phyloP scores from a whole-genome alignment of 768 basidiomycete genomes.

The Boletellus emodensis region DNA sequence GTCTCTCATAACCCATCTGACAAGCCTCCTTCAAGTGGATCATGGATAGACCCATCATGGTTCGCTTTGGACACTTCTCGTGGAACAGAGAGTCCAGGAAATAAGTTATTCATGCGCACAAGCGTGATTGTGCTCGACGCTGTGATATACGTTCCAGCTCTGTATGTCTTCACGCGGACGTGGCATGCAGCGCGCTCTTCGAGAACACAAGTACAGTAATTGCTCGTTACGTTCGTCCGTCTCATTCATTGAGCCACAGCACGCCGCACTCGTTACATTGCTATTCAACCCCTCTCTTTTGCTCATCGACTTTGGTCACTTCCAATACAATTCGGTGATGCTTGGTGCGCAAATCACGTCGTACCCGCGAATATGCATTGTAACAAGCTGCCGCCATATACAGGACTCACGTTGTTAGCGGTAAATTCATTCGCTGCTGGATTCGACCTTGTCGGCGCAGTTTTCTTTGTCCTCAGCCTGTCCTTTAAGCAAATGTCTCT shows the following conservation, averaged over 20 bases:
- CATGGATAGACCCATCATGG: constrained; percentile 55
- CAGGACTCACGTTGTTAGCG: constrained; percentile 67
- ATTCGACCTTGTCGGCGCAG: constrained; percentile 69
- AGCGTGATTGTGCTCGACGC: constrained; percentile 69
- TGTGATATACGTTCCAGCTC: constrained; percentile 70
- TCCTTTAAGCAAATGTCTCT: constrained; percentile 96
- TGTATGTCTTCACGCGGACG: constrained; percentile 58
- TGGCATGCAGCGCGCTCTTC: constrained; percentile 71
- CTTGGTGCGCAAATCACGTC: constrained; percentile 50
- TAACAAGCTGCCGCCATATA: background rate
- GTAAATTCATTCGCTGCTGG: constrained; percentile 66
- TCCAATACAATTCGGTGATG: constrained; percentile 95
- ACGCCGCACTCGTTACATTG: constrained; percentile 64
- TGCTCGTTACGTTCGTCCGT: background rate
- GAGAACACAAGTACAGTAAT: constrained; percentile 64
- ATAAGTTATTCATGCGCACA: constrained; percentile 75
- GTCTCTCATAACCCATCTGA: constrained; percentile 2
- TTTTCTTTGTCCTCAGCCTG: constrained; percentile 79
- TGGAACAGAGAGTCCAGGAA: constrained; percentile 63
- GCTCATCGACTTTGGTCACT: constrained; percentile 89
- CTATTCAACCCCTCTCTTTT: constrained; percentile 81
- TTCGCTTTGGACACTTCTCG: constrained; percentile 67
- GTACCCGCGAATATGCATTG: background rate
- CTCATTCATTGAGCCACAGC: constrained; percentile 5
- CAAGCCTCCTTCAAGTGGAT: constrained; percentile 37